Base-by-base conservation (phyloP, 2,329 filamentous ascomycete species). In the Ophiostoma triangulosporum region DNA sequence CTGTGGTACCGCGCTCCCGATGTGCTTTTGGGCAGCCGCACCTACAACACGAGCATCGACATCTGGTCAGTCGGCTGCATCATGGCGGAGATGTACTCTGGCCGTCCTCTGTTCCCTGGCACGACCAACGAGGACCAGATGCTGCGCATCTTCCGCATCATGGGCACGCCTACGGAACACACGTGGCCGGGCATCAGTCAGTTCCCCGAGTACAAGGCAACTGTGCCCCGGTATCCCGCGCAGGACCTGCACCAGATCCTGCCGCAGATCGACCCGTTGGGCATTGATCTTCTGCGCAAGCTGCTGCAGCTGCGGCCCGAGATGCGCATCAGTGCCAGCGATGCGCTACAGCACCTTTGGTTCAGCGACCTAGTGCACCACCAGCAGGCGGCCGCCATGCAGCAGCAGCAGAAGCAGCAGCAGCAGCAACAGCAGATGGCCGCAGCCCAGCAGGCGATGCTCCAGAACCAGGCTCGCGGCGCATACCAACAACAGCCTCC, bases 61-160 rank as follows among this genome's bases (percentile, higher is more conserved):
- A 97, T 98, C 66, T 98, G 93, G 93, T 95, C 88, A 6, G 93
- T 93, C 6, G 93, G 93, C 54, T 98, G 93, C 69, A 98, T 98
- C 74, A 97, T 98, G 93, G 93, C 93, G 9, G 93, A 98, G 70
- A 96, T 98, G 89, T 97, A 94, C 69, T 96, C 91, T 0, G 93
- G 93, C 4, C 80, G 93, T 17, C 93, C 93, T 0, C 77, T 98
- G 6, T 98, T 98, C 72, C 93, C 93, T 0, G 93, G 93, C 55
- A 98, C 93, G 1, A 96, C 93, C 35, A 98, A 98, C 67, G 93
- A 98, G 68, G 93, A 98, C 65, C 93, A 98, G 68, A 83, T 97
- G 51, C 78, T 95, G 58, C 89, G 94, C 66, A 98, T 98, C 68
- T 98, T 98, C 77, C 81, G 93, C 56, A 84, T 98, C 57, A 98